Percentiles rank a stretch among this genome's conserved stretches.
phyloP scores from a whole-genome alignment of 176 grass and related monocot genomes.

The Avena eriantha region DNA sequence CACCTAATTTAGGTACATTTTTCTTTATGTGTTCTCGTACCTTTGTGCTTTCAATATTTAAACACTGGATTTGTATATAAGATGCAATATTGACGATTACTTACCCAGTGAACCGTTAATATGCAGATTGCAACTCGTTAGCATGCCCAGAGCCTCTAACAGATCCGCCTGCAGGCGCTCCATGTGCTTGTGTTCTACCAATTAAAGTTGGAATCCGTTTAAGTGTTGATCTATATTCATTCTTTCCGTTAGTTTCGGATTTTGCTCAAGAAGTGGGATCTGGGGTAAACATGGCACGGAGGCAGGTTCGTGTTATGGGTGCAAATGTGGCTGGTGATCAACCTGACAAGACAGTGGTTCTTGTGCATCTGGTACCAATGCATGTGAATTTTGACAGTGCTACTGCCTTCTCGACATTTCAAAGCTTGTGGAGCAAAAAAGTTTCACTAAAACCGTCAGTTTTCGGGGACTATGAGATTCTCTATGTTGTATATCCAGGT shows the following conservation, averaged over 20 bases:
- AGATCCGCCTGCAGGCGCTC: constrained; percentile 72
- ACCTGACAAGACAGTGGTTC: constrained; percentile 81
- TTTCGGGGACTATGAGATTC: constrained; percentile 84
- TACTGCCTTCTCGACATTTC: constrained; percentile 71
- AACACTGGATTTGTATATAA: background rate
- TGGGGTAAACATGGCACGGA: constrained; percentile 74
- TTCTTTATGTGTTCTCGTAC: background rate
- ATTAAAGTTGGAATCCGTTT: constrained; percentile 92
- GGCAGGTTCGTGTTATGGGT: constrained; percentile 93
- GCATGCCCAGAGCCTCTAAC: constrained; percentile 77
- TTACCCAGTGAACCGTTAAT: constrained; percentile 28
- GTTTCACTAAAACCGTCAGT: constrained; percentile 61
- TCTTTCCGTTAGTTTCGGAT: constrained; percentile 92
- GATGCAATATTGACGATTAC: constrained; percentile 3
- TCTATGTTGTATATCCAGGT: constrained; percentile 99
- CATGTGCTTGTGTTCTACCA: constrained; percentile 93
- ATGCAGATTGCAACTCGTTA: constrained; percentile 86
- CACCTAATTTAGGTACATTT: constrained; percentile 80
- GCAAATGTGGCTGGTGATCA: constrained; percentile 90
- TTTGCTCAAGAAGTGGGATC: constrained; percentile 80
- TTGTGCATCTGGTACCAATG: constrained; percentile 84
- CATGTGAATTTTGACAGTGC: constrained; percentile 71
- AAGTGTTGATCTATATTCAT: constrained; percentile 75
- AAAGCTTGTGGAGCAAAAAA: constrained; percentile 88
- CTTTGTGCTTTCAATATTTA: constrained; percentile 19